phyloP scores from a whole-genome alignment of 148 eudicot genomes.

The Chenopodium album region DNA sequence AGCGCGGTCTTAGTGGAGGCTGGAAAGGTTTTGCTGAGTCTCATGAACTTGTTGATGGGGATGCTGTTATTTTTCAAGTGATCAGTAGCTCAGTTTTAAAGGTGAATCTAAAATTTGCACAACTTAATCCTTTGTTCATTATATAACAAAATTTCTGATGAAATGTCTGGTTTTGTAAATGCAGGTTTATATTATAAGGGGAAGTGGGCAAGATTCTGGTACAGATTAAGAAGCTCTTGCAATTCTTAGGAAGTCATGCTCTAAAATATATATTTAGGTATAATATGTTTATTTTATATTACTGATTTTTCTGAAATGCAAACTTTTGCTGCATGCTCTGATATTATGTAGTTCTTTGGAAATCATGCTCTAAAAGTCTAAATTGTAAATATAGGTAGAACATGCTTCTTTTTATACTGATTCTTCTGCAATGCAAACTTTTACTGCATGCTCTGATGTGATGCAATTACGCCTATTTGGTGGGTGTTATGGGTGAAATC shows the following conservation, averaged over 20 bases:
- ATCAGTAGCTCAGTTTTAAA: slow-evolving; percentile 48
- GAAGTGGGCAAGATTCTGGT: slow-evolving; percentile 12
- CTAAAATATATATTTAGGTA: background rate
- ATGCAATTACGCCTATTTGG: too few species aligned
- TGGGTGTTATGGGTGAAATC: too few species aligned
- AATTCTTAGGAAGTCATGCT: background rate
- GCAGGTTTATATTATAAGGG: slow-evolving; percentile 29
- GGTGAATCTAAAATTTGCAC: slow-evolving; percentile 30
- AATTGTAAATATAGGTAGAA: background rate
- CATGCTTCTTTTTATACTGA: background rate
- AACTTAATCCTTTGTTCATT: background rate
- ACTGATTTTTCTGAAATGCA: background rate
- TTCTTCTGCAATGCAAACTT: background rate
- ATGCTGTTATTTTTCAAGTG: slow-evolving; percentile 74
- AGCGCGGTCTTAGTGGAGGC: slow-evolving; percentile 88
- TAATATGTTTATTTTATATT: background rate
- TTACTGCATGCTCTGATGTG: background rate
- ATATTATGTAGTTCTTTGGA: background rate
- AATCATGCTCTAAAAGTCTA: too few species aligned
- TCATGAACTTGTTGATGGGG: slow-evolving; percentile 83
- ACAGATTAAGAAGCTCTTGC: slow-evolving; percentile 14
- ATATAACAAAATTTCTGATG: background rate
- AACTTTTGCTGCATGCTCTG: background rate
- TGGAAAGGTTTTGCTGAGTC: slow-evolving; percentile 77
- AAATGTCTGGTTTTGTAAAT: background rate